Percentiles rank a stretch among this genome's conserved stretches.
Conservation (phyloP, 305 asterid species). For the Caryopteris hybrid region DNA sequence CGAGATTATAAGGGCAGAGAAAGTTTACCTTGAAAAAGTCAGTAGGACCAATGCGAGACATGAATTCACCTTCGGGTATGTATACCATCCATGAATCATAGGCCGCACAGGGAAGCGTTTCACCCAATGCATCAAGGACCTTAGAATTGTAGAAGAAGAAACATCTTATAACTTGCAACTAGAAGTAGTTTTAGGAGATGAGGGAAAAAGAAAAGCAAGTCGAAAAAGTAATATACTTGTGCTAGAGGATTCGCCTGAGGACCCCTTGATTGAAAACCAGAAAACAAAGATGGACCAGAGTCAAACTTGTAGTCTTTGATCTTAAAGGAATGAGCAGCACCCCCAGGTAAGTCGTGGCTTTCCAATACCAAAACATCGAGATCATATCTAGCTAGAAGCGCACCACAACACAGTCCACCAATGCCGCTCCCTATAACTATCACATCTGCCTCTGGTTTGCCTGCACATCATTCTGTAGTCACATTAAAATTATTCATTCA, state of each 20-base stretch:
- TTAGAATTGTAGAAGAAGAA: slow-evolving; percentile 31
- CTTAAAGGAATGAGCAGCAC: slow-evolving; percentile 90
- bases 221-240: slow-evolving; percentile 43
- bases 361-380: slow-evolving; percentile 79
- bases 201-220: not conserved
- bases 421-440: slow-evolving; percentile 89
- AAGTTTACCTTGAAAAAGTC: slow-evolving; percentile 74
- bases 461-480: slow-evolving; percentile 64
- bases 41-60: slow-evolving; percentile 92
- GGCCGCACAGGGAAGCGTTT: slow-evolving; percentile 57
- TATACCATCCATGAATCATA: slow-evolving; percentile 96
- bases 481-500: slow-evolving; percentile 7
- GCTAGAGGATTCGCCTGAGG: slow-evolving; percentile 94
- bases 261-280: slow-evolving; percentile 90
- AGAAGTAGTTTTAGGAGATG: not conserved
- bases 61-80: slow-evolving; percentile 92
- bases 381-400: slow-evolving; percentile 78
- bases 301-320: slow-evolving; percentile 79
- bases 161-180: not conserved
- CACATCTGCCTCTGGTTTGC: slow-evolving; percentile 81
- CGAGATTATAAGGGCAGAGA: too few species aligned
- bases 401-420: slow-evolving; percentile 83
- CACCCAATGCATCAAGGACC: slow-evolving; percentile 94
- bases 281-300: slow-evolving; percentile 90
- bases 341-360: slow-evolving; percentile 90